Percentiles rank a stretch among this genome's conserved stretches.
phyloP scores from a whole-genome alignment of 2,329 filamentous ascomycete genomes.

The Penicillium brevicompactum region DNA sequence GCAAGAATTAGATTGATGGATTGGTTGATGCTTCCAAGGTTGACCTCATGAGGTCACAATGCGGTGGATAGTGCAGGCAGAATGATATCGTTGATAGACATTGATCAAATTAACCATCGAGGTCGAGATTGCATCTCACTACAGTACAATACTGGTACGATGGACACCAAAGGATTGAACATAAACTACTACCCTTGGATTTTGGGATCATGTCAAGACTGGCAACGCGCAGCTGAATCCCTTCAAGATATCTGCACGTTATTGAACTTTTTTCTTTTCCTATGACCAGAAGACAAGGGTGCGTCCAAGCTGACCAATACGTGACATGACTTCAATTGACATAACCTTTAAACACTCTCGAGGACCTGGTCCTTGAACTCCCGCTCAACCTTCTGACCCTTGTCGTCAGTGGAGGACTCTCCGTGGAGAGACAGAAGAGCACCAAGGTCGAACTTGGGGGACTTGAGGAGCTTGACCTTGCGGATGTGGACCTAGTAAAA shows the following conservation, averaged over 20 bases:
- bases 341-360: slow-evolving; percentile 79
- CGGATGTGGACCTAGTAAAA: slow-evolving; percentile 86
- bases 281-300: slow-evolving; percentile 30
- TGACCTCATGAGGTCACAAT: no score
- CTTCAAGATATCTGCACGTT: slow-evolving; percentile 26
- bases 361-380: slow-evolving; percentile 99
- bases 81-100: no score
- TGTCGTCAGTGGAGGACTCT: slow-evolving; percentile 93
- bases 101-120: not conserved
- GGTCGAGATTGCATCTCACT: not conserved
- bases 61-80: no score
- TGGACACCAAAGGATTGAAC: slow-evolving; percentile 4
- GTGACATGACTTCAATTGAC: slow-evolving; percentile 75
- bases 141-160: not conserved
- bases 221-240: slow-evolving; percentile 12
- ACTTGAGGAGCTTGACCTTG: slow-evolving; percentile 99
- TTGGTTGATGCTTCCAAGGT: no score
- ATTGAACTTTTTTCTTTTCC: slow-evolving; percentile 31
- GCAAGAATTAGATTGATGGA: no score
- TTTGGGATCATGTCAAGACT: slow-evolving; percentile 15
- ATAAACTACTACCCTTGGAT: slow-evolving; percentile 14
- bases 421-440: slow-evolving; percentile 95
- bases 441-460: slow-evolving; percentile 98
- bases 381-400: slow-evolving; percentile 96
- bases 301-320: slow-evolving; percentile 62